A percentile compares a stretch with the other conserved stretches of the same genome.
phyloP scores from a whole-genome alignment of 768 basidiomycete species.

The Macrolepiota dolichaula region DNA sequence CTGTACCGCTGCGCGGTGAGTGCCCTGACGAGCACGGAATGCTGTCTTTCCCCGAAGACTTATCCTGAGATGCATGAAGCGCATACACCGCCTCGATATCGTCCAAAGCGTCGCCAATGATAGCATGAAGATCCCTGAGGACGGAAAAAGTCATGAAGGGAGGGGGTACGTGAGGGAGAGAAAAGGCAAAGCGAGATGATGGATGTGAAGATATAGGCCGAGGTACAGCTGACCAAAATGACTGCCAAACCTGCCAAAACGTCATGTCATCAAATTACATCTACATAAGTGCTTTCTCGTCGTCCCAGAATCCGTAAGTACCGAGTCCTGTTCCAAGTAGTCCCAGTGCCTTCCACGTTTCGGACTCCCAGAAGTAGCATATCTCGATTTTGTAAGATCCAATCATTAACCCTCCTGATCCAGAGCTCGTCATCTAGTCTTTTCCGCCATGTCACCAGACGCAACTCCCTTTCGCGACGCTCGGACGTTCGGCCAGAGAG shows the following conservation, averaged over 20 bases:
- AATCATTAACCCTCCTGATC: slow-evolving; percentile 4
- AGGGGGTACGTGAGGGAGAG: not conserved
- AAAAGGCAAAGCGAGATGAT: slow-evolving; percentile 5
- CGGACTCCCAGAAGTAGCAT: not conserved
- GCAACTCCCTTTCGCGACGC: not conserved
- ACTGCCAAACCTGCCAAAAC: slow-evolving; percentile 4
- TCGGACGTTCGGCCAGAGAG: not conserved
- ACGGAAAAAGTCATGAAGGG: slow-evolving; percentile 55
- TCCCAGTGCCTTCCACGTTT: not conserved
- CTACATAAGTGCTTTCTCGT: not conserved
- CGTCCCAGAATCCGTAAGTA: not conserved
- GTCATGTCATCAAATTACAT: slow-evolving; percentile 4
- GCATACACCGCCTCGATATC: slow-evolving; percentile 63
- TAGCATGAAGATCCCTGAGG: slow-evolving; percentile 59
- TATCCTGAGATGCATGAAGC: slow-evolving; percentile 17
- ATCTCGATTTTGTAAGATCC: not conserved
- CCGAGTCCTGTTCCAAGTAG: not conserved
- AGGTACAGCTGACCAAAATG: slow-evolving; percentile 10
- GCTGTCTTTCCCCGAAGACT: slow-evolving; percentile 15
- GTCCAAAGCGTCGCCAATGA: slow-evolving; percentile 66
- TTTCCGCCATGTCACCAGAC: slow-evolving; percentile 4
- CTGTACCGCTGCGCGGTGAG: not conserved
- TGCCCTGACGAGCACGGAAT: not conserved
- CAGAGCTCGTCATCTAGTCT: not conserved
- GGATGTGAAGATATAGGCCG: slow-evolving; percentile 3